These are phyloP conservation scores for Ceratobasidium sp. DNA, from an alignment of 1,284 basidiomycete genomes.

Conservation along the genomic window DNA sequence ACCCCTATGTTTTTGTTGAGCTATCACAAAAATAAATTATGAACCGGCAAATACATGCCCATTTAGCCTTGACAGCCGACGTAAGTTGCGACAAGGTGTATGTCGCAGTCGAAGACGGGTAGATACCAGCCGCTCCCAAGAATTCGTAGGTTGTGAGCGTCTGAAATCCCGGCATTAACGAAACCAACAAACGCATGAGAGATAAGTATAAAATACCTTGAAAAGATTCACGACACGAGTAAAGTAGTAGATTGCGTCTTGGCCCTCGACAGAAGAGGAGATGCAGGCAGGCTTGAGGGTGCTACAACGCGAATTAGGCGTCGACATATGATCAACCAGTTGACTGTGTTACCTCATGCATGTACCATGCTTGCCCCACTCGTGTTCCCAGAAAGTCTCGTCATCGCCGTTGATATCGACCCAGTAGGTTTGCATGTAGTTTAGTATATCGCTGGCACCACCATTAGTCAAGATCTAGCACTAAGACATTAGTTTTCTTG, in stretches of 20 bases:
- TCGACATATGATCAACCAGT: constrained; percentile 34
- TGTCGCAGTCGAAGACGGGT: constrained; percentile 67
- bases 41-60: constrained; percentile 56
- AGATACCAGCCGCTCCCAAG: constrained; percentile 76
- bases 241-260: constrained; percentile 65
- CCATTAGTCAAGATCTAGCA: constrained; percentile 67
- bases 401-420: constrained; percentile 69
- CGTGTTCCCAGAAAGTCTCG: constrained; percentile 71
- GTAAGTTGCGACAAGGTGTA: constrained; percentile 66
- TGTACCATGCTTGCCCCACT: constrained; percentile 67
- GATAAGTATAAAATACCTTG: constrained; percentile 58
- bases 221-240: constrained; percentile 71
- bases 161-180: constrained; percentile 52
- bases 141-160: constrained; percentile 76
- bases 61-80: constrained; percentile 65
- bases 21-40: constrained; percentile 30
- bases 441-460: constrained; percentile 69
- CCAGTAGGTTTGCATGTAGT: constrained; percentile 76
- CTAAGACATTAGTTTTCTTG: constrained; percentile 1
- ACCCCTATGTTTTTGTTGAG: constrained; percentile 54
- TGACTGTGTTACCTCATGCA: constrained; percentile 65
- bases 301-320: constrained; percentile 54
- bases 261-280: constrained; percentile 36
- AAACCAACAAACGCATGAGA: neutral
- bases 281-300: constrained; percentile 62